Evolutionary conservation across 176 grass and related monocot genomes (phyloP).

Genomic region (Cymbopogon citratus): DNA sequence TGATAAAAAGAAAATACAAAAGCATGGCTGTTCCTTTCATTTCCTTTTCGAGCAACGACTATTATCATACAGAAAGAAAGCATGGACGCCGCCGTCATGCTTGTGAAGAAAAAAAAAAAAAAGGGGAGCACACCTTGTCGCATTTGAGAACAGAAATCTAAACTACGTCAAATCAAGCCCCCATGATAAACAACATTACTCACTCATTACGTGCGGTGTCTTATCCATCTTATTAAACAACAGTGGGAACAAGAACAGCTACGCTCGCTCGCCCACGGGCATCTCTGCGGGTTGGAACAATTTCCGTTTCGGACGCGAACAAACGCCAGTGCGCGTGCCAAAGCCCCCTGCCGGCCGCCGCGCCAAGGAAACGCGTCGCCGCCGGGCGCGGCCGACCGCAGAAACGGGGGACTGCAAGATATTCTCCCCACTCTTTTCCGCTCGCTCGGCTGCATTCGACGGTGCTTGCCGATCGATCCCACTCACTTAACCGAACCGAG

Average conservation of each 20-base stretch:
- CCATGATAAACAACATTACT: neutral
- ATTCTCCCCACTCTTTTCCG: neutral
- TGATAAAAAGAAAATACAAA: neutral
- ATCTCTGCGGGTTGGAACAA: neutral
- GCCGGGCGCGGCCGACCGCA: constrained; percentile 35
- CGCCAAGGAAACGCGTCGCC: neutral
- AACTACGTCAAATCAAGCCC: neutral
- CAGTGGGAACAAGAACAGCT: neutral
- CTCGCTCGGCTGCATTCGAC: neutral
- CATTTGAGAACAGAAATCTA: neutral
- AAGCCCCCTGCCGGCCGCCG: neutral
- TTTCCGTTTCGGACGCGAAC: constrained; percentile 34
- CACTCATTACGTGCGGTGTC: neutral
- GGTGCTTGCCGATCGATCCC: constrained; percentile 6
- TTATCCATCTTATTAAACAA: constrained; percentile 12
- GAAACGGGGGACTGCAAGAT: neutral
- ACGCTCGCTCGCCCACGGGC: neutral
- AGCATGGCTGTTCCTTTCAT: neutral
- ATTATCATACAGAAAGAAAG: neutral
- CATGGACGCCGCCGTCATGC: neutral
- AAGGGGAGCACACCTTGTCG: neutral
- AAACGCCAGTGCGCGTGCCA: constrained; percentile 16
- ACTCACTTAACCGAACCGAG: neutral
- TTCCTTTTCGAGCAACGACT: constrained; percentile 21
- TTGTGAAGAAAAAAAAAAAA: neutral